A percentile compares a stretch with the other conserved stretches of the same genome.
Evolutionary conservation across 1,139 yeast species (phyloP).

Genomic region (Blastobotrys serpentis): DNA sequence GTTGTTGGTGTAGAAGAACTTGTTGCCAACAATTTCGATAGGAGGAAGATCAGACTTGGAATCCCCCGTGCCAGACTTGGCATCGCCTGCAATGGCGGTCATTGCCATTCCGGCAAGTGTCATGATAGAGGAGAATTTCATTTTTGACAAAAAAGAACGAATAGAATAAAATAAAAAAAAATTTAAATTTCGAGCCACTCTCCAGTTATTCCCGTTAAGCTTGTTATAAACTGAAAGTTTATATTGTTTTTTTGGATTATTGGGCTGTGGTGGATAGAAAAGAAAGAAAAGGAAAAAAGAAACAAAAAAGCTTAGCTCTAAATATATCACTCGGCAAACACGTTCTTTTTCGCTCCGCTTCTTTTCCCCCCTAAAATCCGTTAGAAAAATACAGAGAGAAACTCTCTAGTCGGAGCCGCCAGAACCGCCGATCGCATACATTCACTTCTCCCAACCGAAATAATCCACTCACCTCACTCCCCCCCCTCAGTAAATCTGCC

Average conservation of each 20-base stretch:
- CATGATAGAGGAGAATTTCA: conserved; percentile 22
- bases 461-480: no score
- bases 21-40: conserved; percentile 44
- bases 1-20: conserved; percentile 75
- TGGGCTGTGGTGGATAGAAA: conserved; percentile 4
- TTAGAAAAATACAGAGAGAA: no score
- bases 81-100: conserved; percentile 21
- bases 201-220: no score
- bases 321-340: no score
- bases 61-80: conserved; percentile 23
- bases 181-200: not conserved
- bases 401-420: no score
- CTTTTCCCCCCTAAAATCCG: no score
- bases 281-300: conserved; percentile 11
- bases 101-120: conserved; percentile 13
- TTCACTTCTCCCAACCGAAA: no score
- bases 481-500: no score
- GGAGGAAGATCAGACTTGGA: conserved; percentile 31
- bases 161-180: conserved; percentile 11
- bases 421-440: no score
- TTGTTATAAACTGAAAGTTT: not conserved
- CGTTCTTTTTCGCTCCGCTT: no score
- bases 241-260: not conserved
- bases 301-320: not conserved
- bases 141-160: conserved; percentile 9